These are phyloP conservation scores for Metschnikowia baotianmanensis DNA, from an alignment of 805 yeast species.

Conservation along the genomic window DNA sequence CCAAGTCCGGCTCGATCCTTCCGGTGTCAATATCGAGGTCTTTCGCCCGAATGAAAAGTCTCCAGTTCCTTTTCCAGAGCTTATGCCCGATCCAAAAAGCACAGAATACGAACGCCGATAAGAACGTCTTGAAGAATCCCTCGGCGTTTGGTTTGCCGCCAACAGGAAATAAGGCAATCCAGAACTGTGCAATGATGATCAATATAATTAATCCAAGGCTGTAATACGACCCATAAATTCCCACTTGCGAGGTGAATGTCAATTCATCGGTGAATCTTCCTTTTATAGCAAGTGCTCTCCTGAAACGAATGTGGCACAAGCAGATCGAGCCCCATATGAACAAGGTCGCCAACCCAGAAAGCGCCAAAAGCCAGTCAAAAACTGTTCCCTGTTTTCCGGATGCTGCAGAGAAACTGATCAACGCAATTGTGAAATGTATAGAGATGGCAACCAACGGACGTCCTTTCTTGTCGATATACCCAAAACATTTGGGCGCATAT, in stretches of 20 bases:
- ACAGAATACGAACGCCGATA: constrained; percentile 62
- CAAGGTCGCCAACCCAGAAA: constrained; percentile 26
- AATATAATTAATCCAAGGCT: constrained; percentile 49
- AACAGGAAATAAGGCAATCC: constrained; percentile 63
- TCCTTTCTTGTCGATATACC: constrained; percentile 36
- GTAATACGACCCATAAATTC: constrained; percentile 44
- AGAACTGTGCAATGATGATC: constrained; percentile 57
- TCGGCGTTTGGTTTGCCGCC: constrained; percentile 26
- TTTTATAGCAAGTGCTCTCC: constrained; percentile 23
- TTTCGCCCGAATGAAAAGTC: too few relatives aligned
- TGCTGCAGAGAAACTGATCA: constrained; percentile 59
- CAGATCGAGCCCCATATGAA: constrained; percentile 30
- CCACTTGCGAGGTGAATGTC: constrained; percentile 46
- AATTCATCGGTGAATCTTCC: constrained; percentile 40
- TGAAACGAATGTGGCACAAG: constrained; percentile 26
- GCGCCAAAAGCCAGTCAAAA: constrained; percentile 27
- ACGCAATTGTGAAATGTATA: constrained; percentile 46
- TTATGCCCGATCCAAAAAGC: constrained; percentile 58
- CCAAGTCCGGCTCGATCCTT: too few relatives aligned
- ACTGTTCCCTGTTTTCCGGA: constrained; percentile 22
- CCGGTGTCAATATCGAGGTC: too few relatives aligned
- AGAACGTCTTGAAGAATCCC: constrained; percentile 60
- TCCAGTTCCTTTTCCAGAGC: constrained; percentile 43
- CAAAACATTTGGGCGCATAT: constrained; percentile 58
- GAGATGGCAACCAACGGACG: constrained; percentile 41